Percentiles rank a stretch among this genome's conserved stretches.
These are phyloP conservation scores for Dryas drummondii DNA, from an alignment of 306 rosid genomes.

Conservation along the genomic window DNA sequence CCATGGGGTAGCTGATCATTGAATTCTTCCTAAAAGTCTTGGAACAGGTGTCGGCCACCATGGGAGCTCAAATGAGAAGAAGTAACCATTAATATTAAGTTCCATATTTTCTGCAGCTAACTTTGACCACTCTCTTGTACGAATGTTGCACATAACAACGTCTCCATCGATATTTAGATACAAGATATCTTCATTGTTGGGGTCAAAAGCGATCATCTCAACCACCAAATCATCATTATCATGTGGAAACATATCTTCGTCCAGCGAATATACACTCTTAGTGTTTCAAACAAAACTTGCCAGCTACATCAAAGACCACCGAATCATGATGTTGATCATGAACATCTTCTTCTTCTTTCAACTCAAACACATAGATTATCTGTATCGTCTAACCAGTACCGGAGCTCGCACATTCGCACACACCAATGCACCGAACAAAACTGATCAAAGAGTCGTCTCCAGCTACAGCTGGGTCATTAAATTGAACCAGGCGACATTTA, in stretches of 20 bases:
- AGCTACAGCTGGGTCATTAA: background rate
- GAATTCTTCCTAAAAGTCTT: background rate
- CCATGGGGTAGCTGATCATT: too few relatives aligned
- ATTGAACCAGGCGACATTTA: too few relatives aligned
- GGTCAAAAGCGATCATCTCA: background rate
- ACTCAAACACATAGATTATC: background rate
- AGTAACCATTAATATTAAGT: background rate
- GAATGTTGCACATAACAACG: background rate
- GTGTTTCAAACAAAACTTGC: background rate
- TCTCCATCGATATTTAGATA: background rate
- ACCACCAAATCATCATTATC: background rate
- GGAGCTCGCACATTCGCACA: background rate
- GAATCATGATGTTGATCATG: background rate
- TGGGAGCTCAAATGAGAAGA: background rate
- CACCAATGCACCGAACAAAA: background rate
- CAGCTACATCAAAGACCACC: too few relatives aligned
- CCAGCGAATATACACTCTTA: background rate
- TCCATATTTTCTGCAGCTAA: background rate
- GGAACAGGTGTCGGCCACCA: constrained; percentile 7
- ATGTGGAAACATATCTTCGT: background rate
- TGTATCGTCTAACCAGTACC: background rate
- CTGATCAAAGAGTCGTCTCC: background rate
- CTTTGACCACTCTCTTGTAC: background rate
- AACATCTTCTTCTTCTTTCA: background rate
- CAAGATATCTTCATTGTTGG: background rate